These are phyloP conservation scores for Lomentospora prolificans DNA, from an alignment of 2,329 filamentous ascomycete genomes.

Conservation along the genomic window DNA sequence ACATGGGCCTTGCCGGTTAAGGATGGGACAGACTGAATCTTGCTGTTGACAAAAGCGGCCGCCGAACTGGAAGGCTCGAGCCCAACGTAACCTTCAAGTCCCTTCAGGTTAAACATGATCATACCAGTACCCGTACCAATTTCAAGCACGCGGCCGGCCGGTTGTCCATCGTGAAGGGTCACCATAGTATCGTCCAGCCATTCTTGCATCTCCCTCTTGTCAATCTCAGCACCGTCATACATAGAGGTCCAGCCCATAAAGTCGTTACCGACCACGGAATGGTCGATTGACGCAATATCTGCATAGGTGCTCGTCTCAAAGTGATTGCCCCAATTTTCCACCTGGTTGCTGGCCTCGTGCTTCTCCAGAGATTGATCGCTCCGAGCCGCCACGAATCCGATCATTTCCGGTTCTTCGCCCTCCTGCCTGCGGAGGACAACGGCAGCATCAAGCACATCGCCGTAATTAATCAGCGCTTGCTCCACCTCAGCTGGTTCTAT, in stretches of 20 bases:
- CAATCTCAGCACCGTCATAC: slow-evolving; percentile 19
- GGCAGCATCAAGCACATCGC: not conserved
- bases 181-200: slow-evolving; percentile 22
- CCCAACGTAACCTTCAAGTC: slow-evolving; percentile 17
- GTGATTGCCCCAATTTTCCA: not conserved
- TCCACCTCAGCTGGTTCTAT: slow-evolving; percentile 17
- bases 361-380: slow-evolving; percentile 8
- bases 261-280: not conserved
- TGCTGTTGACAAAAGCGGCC: slow-evolving; percentile 13
- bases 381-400: slow-evolving; percentile 12
- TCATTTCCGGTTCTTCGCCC: slow-evolving; percentile 9
- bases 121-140: slow-evolving; percentile 21
- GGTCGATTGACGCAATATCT: not conserved
- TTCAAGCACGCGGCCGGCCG: slow-evolving; percentile 16
- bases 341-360: not conserved
- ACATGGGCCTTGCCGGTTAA: slow-evolving; percentile 10
- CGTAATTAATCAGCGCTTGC: slow-evolving; percentile 11
- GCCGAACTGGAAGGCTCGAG: slow-evolving; percentile 18
- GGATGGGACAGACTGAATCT: slow-evolving; percentile 9
- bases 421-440: not conserved
- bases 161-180: slow-evolving; percentile 12
- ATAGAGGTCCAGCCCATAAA: slow-evolving; percentile 23
- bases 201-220: slow-evolving; percentile 20
- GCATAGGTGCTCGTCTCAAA: not conserved
- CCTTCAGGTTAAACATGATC: slow-evolving; percentile 20